A percentile compares a stretch with the other conserved stretches of the same genome.
phyloP scores from a whole-genome alignment of 257 asterid genomes.

The Jasminum sambac region DNA sequence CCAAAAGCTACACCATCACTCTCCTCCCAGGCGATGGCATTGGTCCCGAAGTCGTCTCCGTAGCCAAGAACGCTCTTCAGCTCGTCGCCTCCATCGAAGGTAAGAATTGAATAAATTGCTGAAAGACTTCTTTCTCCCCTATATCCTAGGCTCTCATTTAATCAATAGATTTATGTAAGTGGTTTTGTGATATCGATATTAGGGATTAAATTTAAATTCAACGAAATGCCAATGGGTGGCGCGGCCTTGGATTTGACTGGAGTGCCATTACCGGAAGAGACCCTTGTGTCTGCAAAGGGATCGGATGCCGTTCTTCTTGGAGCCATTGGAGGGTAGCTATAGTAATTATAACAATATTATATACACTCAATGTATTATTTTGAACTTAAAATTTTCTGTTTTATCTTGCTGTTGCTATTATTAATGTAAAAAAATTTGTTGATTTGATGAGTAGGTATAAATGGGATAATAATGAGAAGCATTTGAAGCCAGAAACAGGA shows the following conservation, averaged over 20 bases:
- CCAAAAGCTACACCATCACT: conserved; percentile 67
- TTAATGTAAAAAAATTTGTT: background rate
- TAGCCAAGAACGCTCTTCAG: conserved; percentile 70
- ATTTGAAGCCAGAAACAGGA: conserved; percentile 96
- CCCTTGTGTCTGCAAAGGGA: conserved; percentile 70
- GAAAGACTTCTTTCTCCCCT: background rate
- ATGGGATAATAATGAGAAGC: conserved; percentile 96
- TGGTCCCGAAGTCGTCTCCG: conserved; percentile 91
- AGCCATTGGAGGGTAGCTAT: conserved; percentile 92
- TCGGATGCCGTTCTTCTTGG: conserved; percentile 97
- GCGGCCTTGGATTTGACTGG: conserved; percentile 93
- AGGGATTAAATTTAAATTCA: conserved; percentile 82
- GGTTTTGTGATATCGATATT: background rate
- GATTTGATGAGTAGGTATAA: conserved; percentile 59
- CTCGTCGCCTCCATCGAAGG: conserved; percentile 79
- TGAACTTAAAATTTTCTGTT: background rate
- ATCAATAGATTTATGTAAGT: background rate
- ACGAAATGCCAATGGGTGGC: conserved; percentile 95
- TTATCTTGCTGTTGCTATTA: background rate
- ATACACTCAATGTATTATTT: background rate
- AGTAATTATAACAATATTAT: background rate
- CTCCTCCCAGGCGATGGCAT: conserved; percentile 97
- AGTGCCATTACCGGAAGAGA: conserved; percentile 92
- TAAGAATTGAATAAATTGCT: conserved; percentile 11
- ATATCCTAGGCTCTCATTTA: background rate